These are phyloP conservation scores for Entelexis paramagnoliae DNA, from an alignment of 1,139 yeast genomes.

Conservation along the genomic window DNA sequence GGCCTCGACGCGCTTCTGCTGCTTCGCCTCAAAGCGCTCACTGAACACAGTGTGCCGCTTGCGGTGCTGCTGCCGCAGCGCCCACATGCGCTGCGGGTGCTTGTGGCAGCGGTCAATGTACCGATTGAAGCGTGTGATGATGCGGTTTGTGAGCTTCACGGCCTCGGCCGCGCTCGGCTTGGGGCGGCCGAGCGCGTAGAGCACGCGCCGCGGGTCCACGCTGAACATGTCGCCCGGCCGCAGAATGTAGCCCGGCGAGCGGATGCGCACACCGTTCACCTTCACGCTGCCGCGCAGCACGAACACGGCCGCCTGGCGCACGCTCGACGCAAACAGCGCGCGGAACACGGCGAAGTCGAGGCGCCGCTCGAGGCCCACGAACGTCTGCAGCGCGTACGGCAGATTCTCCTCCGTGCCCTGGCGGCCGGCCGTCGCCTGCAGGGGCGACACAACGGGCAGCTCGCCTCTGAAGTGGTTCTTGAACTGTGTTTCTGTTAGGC, in stretches of 20 bases:
- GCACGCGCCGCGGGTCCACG: conserved; percentile 76
- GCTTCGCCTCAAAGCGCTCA: conserved; percentile 18
- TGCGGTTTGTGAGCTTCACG: conserved; percentile 56
- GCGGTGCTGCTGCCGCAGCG: conserved; percentile 36
- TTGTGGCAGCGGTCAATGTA: conserved; percentile 50
- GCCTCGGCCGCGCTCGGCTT: conserved; percentile 69
- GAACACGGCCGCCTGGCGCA: conserved; percentile 88
- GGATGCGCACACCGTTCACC: conserved; percentile 70
- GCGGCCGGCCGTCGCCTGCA: conserved; percentile 25
- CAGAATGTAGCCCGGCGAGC: conserved; percentile 70
- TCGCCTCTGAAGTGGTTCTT: conserved; percentile 61
- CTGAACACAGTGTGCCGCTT: conserved; percentile 35
- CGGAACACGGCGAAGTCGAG: conserved; percentile 84
- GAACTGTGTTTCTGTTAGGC: conserved; percentile 75
- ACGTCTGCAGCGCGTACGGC: conserved; percentile 82
- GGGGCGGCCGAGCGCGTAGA: conserved; percentile 71
- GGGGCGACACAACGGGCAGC: conserved; percentile 72
- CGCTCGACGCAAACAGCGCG: conserved; percentile 85
- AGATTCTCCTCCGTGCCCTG: conserved; percentile 26
- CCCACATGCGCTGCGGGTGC: conserved; percentile 53
- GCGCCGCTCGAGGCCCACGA: conserved; percentile 76
- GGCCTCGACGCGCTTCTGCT: conserved; percentile 23
- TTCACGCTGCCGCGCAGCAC: conserved; percentile 71
- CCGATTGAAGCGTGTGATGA: conserved; percentile 64
- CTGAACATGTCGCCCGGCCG: conserved; percentile 78